phyloP scores from a whole-genome alignment of 805 yeast species.

The Candida odintsovae region DNA sequence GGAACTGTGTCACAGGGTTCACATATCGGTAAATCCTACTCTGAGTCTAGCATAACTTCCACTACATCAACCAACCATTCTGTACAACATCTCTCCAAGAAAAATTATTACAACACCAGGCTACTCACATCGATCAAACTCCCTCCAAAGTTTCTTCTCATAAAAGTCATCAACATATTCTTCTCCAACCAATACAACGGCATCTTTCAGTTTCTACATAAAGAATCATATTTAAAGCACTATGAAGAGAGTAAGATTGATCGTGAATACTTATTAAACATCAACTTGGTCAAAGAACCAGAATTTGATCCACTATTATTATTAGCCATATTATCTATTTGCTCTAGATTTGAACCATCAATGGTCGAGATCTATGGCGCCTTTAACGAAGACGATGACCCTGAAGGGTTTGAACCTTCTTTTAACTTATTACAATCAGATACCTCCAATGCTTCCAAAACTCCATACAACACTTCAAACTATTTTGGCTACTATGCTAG shows the following conservation, averaged over 20 bases:
- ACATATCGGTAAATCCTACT: neutral
- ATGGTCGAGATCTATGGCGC: constrained; percentile 28
- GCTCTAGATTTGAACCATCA: constrained; percentile 30
- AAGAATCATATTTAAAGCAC: constrained; percentile 3
- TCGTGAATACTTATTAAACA: constrained; percentile 3
- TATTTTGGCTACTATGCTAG: constrained; percentile 37
- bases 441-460: constrained; percentile 1
- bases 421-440: constrained; percentile 1
- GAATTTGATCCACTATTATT: constrained; percentile 26
- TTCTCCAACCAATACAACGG: constrained; percentile 13
- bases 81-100: neutral
- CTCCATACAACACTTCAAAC: constrained; percentile 29
- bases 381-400: constrained; percentile 25
- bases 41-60: neutral
- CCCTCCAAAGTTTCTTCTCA: constrained; percentile 8
- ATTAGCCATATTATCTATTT: constrained; percentile 31
- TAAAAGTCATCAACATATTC: constrained; percentile 11
- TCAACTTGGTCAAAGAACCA: constrained; percentile 3
- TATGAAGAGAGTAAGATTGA: constrained; percentile 5
- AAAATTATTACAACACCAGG: constrained; percentile 1
- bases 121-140: constrained; percentile 2
- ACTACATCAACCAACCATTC: neutral
- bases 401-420: constrained; percentile 25
- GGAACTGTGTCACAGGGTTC: neutral
- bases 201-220: constrained; percentile 10